Evolutionary conservation across 75 land plant species (phyloP), one percentile per base, ranked within the genome.

Genomic region (Pinus tabuliformis): DNA sequence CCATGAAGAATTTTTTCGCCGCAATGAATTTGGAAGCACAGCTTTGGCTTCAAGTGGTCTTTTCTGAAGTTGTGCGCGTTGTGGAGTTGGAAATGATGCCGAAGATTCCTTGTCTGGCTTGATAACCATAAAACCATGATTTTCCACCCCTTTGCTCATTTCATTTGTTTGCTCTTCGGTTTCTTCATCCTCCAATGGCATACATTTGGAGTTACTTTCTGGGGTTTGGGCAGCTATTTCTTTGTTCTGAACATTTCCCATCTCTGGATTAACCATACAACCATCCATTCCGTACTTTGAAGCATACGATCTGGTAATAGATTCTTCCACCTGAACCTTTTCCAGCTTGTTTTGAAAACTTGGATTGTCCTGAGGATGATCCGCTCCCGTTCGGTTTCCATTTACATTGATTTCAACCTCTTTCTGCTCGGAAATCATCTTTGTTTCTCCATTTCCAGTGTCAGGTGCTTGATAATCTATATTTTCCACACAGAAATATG

Each of bases 1-100:
- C 96, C 96, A 93, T 42, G 70, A 58, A 45, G 84, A 87, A 54
- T 73, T 73, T 14, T 68, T 45, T 33, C 83, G 73, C 62, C 80
- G 86, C 18, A 68, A 3, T 15, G 80, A 84, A 62, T 79, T 77
- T 59, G 66, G 62, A 24, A 75, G 52, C n/a, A 52, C 22, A 24
- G 78, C 30, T 75, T 80, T 79, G 15, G n/a, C 63, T 56, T 33
- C 70, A 52, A 58, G 26, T 2, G 79, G 74, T 70, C 85, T 42
- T 74, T 87, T 83, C 33, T 61, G 65, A 57, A 74, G 59, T 2
- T 39, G 64, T 52, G 39, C 37, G 20, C 26, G 74, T 59, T 72
- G 39, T 49, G 42, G 78, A 59, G 61, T 22, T 73, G 22, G 68
- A 62, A 54, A 73, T 56, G 36, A 26, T 20, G 58, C 58, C 36